A percentile compares a stretch with the other conserved stretches of the same genome.
Evolutionary conservation across 2,329 filamentous ascomycete species (phyloP).

Genomic region (Paraphoma sp.): DNA sequence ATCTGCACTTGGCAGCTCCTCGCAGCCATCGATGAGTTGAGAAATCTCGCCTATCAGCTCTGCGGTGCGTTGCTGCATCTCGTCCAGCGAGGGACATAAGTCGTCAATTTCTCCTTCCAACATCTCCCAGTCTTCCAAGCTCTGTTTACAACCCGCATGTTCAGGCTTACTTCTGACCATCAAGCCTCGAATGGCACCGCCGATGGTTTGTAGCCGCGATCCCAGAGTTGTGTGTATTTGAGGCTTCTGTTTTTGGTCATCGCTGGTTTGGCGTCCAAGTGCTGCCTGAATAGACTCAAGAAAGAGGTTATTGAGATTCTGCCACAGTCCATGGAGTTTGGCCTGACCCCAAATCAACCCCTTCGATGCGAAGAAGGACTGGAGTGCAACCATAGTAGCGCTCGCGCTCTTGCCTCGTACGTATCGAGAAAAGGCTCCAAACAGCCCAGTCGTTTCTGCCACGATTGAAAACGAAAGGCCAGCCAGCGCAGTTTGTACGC

Average conservation of each 20-base stretch:
- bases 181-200: background rate
- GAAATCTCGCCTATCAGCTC: background rate
- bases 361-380: background rate
- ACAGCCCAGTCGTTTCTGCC: background rate
- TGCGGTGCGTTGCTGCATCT: background rate
- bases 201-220: background rate
- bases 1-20: background rate
- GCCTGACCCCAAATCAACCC: background rate
- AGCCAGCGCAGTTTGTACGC: background rate
- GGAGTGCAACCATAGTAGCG: background rate
- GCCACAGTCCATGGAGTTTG: background rate
- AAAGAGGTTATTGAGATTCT: background rate
- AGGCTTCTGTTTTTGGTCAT: background rate
- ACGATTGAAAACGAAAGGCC: background rate
- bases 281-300: background rate
- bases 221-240: background rate
- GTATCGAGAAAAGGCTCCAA: background rate
- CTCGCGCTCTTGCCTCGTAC: background rate
- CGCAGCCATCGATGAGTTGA: background rate
- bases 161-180: background rate
- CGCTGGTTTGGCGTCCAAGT: background rate
- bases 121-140: background rate
- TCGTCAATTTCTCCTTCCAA: background rate
- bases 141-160: conserved; percentile 7
- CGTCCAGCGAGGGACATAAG: background rate